Evolutionary conservation across 2,329 filamentous ascomycete species (phyloP), one percentile per base, ranked within the genome.

Genomic region (Exophiala xenobiotica): DNA sequence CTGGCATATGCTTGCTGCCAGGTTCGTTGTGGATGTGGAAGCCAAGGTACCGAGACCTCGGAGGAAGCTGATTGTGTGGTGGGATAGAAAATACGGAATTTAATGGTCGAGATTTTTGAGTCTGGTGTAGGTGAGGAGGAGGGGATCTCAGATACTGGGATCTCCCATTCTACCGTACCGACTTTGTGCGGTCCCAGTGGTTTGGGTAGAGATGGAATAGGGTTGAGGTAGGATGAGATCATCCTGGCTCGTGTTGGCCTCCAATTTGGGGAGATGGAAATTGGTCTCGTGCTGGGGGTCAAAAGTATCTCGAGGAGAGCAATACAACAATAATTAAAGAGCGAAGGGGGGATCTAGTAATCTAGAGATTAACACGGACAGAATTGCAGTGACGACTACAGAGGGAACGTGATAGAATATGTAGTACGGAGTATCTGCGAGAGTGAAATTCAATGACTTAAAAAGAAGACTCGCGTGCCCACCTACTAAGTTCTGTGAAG

Each of bases 11-110:
- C 87, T 12, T 83, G 80, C 6, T 92, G 73, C 64, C 89, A 86
- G 33, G 83, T 82, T 41, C 86, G 74, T 67, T 95, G 89, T 0
- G 90, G 89, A 6, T 79, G 77, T 0, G 88, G 88, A 46, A 95
- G 77, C 89, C 90, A 95, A 61, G 78, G 80, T 49, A 90, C 85
- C 7, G 75, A 76, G 61, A 80, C 76, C 45, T 70, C 68, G n/a
- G 68, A 66, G 6, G 62, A 59, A 6, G 66, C 66, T 39, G 65
- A 63, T 12, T 71, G 64, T 6, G 58, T 71, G 18, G 85, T 84
- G 1, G 90, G 90, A 66, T 95, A 95, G 71, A 88, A 95, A 51
- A 95, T 77, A 56, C 90, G 82, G 67, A 89, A 93, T 50, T 87
- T 85, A 20, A 95, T 76, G 1, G 90, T 95, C 16, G 82, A 74